A percentile compares a stretch with the other conserved stretches of the same genome.
Evolutionary conservation across 805 yeast genomes (phyloP).

Genomic region (Myxozyma mucilagina): DNA sequence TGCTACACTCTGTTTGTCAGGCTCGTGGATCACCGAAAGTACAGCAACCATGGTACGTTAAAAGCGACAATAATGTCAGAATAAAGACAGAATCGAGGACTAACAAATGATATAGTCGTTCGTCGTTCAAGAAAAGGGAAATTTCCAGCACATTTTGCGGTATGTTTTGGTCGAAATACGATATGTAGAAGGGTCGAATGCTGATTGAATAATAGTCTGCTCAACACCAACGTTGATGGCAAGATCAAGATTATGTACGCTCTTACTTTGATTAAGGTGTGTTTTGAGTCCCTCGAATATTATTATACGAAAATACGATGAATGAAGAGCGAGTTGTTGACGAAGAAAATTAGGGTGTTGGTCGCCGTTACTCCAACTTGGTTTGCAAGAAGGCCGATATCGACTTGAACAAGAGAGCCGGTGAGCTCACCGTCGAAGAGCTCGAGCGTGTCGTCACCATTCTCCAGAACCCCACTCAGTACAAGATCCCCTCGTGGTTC

Average conservation of each 20-base stretch:
- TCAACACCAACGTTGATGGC: slow-evolving; percentile 99
- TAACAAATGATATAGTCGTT: slow-evolving; percentile 59
- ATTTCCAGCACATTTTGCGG: slow-evolving; percentile 99
- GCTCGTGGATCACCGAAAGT: too few relatives aligned
- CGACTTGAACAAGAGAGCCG: slow-evolving; percentile 94
- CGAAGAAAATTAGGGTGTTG: slow-evolving; percentile 79
- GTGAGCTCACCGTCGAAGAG: slow-evolving; percentile 99
- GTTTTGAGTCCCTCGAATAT: background rate
- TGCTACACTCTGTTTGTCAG: too few relatives aligned
- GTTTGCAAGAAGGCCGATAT: slow-evolving; percentile 99
- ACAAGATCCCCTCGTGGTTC: slow-evolving; percentile 99
- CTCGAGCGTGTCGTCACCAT: slow-evolving; percentile 99
- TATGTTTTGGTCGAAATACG: slow-evolving; percentile 50
- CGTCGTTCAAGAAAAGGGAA: slow-evolving; percentile 98
- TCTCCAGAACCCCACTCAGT: slow-evolving; percentile 99
- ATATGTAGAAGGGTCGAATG: background rate
- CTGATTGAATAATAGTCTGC: slow-evolving; percentile 62
- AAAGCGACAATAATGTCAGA: background rate
- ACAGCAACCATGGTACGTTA: too few relatives aligned
- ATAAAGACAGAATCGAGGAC: background rate
- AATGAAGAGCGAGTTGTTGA: background rate
- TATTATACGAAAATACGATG: background rate
- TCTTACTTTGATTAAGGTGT: slow-evolving; percentile 78
- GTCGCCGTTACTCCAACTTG: slow-evolving; percentile 99
- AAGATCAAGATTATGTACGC: slow-evolving; percentile 99